Evolutionary conservation across 192 early-diverging fungal species (phyloP).

Genomic region (Backusella westeae): DNA sequence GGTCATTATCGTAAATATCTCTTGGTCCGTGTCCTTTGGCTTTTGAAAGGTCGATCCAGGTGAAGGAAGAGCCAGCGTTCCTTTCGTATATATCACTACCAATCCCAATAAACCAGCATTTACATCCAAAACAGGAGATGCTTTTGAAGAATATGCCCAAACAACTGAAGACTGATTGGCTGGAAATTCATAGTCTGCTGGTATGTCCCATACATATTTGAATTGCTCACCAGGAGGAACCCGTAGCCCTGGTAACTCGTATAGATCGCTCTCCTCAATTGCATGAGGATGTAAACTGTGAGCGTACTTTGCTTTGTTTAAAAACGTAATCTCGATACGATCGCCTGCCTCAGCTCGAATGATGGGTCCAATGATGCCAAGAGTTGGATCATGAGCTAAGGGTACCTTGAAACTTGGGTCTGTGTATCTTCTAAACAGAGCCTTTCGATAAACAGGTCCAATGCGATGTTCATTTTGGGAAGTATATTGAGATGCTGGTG

Average conservation of each 20-base stretch:
- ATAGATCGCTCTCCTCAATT: not conserved
- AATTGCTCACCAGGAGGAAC: conserved; percentile 25
- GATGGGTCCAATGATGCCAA: conserved; percentile 40
- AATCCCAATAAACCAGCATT: conserved; percentile 39
- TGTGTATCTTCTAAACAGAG: conserved; percentile 37
- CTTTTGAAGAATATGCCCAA: conserved; percentile 37
- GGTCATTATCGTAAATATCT: conserved; percentile 36
- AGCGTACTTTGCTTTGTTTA: conserved; percentile 27
- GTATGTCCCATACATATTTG: conserved; percentile 41
- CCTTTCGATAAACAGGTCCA: conserved; percentile 37
- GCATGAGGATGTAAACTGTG: conserved; percentile 38
- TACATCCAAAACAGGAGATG: conserved; percentile 25
- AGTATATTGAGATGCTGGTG: conserved; percentile 30
- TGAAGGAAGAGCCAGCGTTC: conserved; percentile 14
- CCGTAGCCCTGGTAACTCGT: not conserved
- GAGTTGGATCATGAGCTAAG: conserved; percentile 30
- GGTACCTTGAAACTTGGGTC: conserved; percentile 28
- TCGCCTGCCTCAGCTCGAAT: conserved; percentile 41
- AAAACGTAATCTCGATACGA: conserved; percentile 28
- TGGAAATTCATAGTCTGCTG: conserved; percentile 12
- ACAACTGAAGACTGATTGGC: conserved; percentile 31
- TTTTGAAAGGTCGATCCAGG: conserved; percentile 17
- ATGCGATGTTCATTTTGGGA: conserved; percentile 24
- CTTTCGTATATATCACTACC: conserved; percentile 36
- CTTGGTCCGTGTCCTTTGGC: conserved; percentile 25